These are phyloP conservation scores for Diaporthe ampelina DNA, from an alignment of 2,329 filamentous ascomycete genomes.

Conservation along the genomic window DNA sequence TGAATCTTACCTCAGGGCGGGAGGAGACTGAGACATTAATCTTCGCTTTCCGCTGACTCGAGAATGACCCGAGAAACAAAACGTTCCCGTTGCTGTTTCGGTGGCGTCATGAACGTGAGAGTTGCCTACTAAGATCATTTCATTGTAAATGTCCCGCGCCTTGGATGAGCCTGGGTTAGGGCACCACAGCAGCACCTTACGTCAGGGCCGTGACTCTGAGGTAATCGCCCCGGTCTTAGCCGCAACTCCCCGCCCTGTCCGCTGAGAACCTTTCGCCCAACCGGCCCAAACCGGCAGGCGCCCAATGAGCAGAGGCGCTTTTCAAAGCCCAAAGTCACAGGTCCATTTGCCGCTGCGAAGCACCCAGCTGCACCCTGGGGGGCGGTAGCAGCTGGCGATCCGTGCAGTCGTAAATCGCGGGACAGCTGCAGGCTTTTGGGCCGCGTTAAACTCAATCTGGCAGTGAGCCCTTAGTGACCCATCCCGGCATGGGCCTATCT, in stretches of 20 bases:
- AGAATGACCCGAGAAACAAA: conserved; percentile 3
- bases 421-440: conserved; percentile 21
- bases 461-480: background rate
- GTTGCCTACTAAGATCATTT: conserved; percentile 16
- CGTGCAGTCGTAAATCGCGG: conserved; percentile 23
- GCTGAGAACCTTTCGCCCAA: conserved; percentile 11
- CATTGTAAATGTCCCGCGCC: background rate
- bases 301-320: conserved; percentile 19
- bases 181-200: background rate
- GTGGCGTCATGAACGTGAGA: background rate
- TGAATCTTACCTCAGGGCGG: background rate
- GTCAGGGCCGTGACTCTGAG: conserved; percentile 18
- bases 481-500: conserved; percentile 34
- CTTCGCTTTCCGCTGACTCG: conserved; percentile 9
- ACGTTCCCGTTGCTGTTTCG: background rate
- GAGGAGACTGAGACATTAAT: background rate
- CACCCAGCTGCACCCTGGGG: conserved; percentile 17
- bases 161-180: conserved; percentile 1
- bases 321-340: conserved; percentile 15
- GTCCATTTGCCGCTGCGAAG: conserved; percentile 24
- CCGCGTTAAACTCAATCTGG: conserved; percentile 23
- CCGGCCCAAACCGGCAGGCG: background rate
- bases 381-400: conserved; percentile 19
- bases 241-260: conserved; percentile 14
- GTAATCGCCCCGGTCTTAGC: conserved; percentile 21